phyloP scores from a whole-genome alignment of 805 yeast genomes.

The Wickerhamomyces tratensis region DNA sequence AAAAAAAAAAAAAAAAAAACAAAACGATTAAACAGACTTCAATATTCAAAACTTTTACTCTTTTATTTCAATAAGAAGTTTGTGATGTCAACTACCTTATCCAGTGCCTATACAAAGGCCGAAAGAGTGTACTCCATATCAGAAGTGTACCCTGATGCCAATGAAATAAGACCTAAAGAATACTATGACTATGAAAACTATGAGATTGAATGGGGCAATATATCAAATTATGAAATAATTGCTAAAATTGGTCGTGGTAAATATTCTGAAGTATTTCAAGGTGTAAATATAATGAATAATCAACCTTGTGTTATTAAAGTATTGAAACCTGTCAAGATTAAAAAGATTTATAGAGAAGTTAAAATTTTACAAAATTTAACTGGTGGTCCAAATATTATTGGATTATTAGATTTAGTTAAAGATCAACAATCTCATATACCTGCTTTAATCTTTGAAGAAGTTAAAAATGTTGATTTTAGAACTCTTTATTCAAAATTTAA shows the following conservation, averaged over 20 bases:
- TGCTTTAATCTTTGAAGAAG: slow-evolving; percentile 77
- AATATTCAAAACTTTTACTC: background rate
- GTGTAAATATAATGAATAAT: slow-evolving; percentile 57
- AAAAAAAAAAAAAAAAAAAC: background rate
- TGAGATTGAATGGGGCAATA: slow-evolving; percentile 53
- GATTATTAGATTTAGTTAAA: slow-evolving; percentile 68
- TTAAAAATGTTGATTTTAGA: slow-evolving; percentile 77
- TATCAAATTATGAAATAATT: slow-evolving; percentile 61
- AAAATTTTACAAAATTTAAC: slow-evolving; percentile 78
- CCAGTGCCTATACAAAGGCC: slow-evolving; percentile 12
- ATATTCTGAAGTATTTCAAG: slow-evolving; percentile 92
- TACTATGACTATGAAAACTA: slow-evolving; percentile 84
- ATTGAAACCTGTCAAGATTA: slow-evolving; percentile 85
- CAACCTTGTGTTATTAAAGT: slow-evolving; percentile 76
- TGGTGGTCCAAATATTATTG: slow-evolving; percentile 77
- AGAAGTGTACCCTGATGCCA: slow-evolving; percentile 69
- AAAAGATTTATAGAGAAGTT: slow-evolving; percentile 85
- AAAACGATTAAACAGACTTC: background rate
- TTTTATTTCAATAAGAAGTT: background rate
- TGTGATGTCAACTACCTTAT: slow-evolving; percentile 1
- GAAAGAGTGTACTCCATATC: slow-evolving; percentile 33
- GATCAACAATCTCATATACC: slow-evolving; percentile 79
- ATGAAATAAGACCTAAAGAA: slow-evolving; percentile 52
- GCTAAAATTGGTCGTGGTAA: slow-evolving; percentile 87
- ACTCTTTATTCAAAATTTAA: slow-evolving; percentile 71